Evolutionary conservation across 192 early-diverging fungal species (phyloP), one percentile per base, ranked within the genome.

Genomic region (Fimicolochytrium jonesii): DNA sequence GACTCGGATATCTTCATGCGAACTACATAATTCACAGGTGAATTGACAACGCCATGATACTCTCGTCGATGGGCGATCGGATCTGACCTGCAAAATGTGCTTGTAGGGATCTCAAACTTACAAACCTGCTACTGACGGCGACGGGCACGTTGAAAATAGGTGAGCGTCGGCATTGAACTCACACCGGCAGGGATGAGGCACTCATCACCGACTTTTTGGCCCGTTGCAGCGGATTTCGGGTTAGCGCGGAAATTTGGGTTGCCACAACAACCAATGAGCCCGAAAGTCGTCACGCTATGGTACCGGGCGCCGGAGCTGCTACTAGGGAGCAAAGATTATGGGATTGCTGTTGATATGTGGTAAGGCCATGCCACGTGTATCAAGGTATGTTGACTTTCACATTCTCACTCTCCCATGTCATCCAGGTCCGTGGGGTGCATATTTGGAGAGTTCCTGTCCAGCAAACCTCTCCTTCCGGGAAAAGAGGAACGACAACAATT

Each of bases 281-380:
- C 83, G 25, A 87, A 87, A 0, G 94, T 98, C 22, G 94, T 98
- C 5, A 98, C 95, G 0, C 86, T 96, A 33, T 98, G 95, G 95
- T 98, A 98, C 74, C 86, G 95, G 7, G 87, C 93, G 0, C 95
- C 95, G 0, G 93, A 96, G 67, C 68, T 98, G 22, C 70, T 98
- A 30, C 76, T 96, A 1, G 93, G 95, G 10, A 86, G 88, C 1
- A 74, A 87, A n/a, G 84, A 83, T 62, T 98, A 98, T 72, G 93
- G 92, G 18, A 89, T 83, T 23, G 91, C 93, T 0, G 77, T 90
- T 1, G 91, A 93, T 68, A 77, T 92, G 73, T 93, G 91, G 91
- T 81, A 63, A 53, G 58, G 57, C 7, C 6, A 26, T 17, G 9
- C 9, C 37, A 11, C 37, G 9, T 39, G 10, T 17, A 39, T 9